Conservation (phyloP, 2,329 filamentous ascomycete genomes). For the Fusarium decemcellulare region DNA sequence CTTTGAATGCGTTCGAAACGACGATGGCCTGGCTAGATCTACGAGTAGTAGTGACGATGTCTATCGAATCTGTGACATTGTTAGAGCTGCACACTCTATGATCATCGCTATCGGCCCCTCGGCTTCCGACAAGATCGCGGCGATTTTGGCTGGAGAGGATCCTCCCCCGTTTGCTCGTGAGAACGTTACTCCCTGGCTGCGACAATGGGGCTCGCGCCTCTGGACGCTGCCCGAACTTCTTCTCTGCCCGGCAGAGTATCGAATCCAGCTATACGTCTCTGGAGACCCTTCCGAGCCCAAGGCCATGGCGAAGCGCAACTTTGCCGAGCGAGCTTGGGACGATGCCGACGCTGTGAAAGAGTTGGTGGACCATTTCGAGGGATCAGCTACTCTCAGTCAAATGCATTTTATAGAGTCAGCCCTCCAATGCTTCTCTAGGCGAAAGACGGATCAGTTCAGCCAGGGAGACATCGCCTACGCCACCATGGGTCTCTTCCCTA, state of each 20-base stretch:
- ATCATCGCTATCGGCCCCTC: slow-evolving; percentile 56
- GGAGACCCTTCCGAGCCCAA: slow-evolving; percentile 24
- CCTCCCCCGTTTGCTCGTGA: slow-evolving; percentile 39
- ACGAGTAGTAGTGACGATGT: slow-evolving; percentile 48
- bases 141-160: slow-evolving; percentile 42
- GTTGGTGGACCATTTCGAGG: slow-evolving; percentile 62
- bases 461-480: slow-evolving; percentile 60
- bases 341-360: slow-evolving; percentile 56
- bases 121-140: slow-evolving; percentile 6
- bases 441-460: slow-evolving; percentile 54
- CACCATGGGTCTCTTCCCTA: slow-evolving; percentile 58
- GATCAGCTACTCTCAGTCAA: slow-evolving; percentile 55
- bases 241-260: slow-evolving; percentile 39
- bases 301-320: slow-evolving; percentile 55
- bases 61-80: slow-evolving; percentile 61
- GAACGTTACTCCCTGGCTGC: slow-evolving; percentile 44
- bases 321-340: slow-evolving; percentile 56
- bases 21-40: slow-evolving; percentile 47
- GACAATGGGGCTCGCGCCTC: slow-evolving; percentile 60
- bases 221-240: slow-evolving; percentile 61
- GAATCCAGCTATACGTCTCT: slow-evolving; percentile 26
- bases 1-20: slow-evolving; percentile 58
- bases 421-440: slow-evolving; percentile 53
- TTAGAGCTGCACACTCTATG: slow-evolving; percentile 57
- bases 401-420: slow-evolving; percentile 55